Evolutionary conservation across 805 yeast species (phyloP), one percentile per base, ranked within the genome.

Genomic region (Ogataea philodendri): DNA sequence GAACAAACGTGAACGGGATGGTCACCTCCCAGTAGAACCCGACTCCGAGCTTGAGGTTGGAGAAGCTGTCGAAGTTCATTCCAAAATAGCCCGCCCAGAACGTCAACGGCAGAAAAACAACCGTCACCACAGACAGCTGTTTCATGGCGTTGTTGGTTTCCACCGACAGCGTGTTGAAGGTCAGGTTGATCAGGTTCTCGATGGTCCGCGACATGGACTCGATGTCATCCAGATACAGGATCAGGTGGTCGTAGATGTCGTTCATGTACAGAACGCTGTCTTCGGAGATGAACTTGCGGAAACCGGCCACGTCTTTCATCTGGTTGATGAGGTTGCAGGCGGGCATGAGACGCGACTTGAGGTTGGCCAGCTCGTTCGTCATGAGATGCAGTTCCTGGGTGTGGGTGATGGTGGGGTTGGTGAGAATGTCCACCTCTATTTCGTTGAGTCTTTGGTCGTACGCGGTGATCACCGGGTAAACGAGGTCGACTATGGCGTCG

Each of bases 51-150:
- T 62, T 47, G 25, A 74, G 51, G 31, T 66, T 65, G 3, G 60
- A 62, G 43, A 74, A 74, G 5, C 49, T 39, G 17, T 57, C 52
- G 48, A 74, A 74, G 46, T 74, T 74, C 78, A 74, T 74, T 11
- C 79, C 79, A 39, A 72, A 77, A 49, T 74, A 77, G 9, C 82
- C 81, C 1, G 81, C 74, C 67, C 78, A 65, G 48, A 77, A 77
- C 5, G 77, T 67, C 35, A 77, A 51, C 5, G 83, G 83, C 23
- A 77, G 59, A 46, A 77, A 76, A 9, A 77, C 66, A 9, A 77
- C 81, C 1, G 81, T 72, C 7, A 77, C 73, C 23, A 77, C 50
- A 6, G 81, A 71, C 26, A 77, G 59, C 50, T 69, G 67, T 34
- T 67, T 64, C 69, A 77, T 76, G 4, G 81, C 68, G 43, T 65